Percentiles rank a stretch among this genome's conserved stretches.
phyloP scores from a whole-genome alignment of 2,329 filamentous ascomycete genomes.

The Calycina herbarum region DNA sequence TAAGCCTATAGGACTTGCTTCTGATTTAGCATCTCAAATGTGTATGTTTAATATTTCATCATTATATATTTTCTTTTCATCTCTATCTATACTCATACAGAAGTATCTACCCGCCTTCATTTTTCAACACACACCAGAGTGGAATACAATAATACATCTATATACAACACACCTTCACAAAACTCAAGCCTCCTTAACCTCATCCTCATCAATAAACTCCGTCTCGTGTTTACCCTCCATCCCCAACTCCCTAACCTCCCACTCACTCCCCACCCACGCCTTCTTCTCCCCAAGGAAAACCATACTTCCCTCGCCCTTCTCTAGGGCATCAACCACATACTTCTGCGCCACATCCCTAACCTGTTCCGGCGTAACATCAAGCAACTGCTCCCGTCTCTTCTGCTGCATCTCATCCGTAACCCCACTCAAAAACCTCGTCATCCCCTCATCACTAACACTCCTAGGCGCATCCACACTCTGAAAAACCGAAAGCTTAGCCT shows the following conservation, averaged over 20 bases:
- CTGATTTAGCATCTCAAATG: too few species aligned
- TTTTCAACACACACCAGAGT: neutral
- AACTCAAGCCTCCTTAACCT: neutral
- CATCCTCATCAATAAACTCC: constrained; percentile 6
- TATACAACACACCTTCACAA: neutral
- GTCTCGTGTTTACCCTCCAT: constrained; percentile 41
- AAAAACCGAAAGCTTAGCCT: constrained; percentile 94
- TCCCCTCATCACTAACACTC: constrained; percentile 84
- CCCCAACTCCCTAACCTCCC: constrained; percentile 74
- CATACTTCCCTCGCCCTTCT: constrained; percentile 59
- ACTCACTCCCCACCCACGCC: constrained; percentile 71
- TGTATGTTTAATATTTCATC: neutral
- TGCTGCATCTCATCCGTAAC: constrained; percentile 90
- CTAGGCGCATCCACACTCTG: constrained; percentile 86
- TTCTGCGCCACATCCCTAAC: constrained; percentile 79
- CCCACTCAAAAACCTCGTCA: constrained; percentile 80
- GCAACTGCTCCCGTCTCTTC: constrained; percentile 74
- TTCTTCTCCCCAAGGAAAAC: constrained; percentile 83
- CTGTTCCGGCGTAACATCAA: constrained; percentile 81
- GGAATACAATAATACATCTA: neutral
- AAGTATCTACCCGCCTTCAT: neutral
- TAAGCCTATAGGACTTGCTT: too few species aligned
- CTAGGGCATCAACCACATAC: constrained; percentile 71
- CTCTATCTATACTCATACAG: constrained; percentile 2
- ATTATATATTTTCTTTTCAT: neutral